phyloP scores from a whole-genome alignment of 1,284 basidiomycete species.

The Xerocomus minutiporus region DNA sequence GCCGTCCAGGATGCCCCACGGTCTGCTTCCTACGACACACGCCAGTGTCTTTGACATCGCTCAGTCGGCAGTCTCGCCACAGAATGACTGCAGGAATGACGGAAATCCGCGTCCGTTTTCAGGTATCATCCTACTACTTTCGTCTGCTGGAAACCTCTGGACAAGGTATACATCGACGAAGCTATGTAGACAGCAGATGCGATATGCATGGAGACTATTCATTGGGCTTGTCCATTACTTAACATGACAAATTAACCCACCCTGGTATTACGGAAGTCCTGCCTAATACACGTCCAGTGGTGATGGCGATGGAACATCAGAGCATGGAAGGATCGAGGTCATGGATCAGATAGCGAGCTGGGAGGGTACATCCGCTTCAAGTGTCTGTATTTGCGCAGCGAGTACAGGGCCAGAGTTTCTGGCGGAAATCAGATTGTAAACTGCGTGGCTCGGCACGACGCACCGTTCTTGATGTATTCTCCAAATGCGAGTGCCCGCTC shows the following conservation, averaged over 20 bases:
- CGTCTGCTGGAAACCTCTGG: too few relatives aligned
- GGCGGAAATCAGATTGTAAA: constrained; percentile 6
- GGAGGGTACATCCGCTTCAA: constrained; percentile 69
- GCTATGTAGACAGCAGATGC: not conserved
- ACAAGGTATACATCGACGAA: not conserved
- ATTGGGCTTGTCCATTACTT: too few relatives aligned
- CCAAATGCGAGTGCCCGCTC: constrained; percentile 75
- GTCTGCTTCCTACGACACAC: too few relatives aligned
- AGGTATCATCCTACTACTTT: not conserved
- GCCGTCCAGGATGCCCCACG: not conserved
- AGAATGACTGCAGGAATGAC: not conserved
- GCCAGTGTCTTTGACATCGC: too few relatives aligned
- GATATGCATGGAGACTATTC: too few relatives aligned
- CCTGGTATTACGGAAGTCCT: too few relatives aligned
- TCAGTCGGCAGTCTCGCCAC: too few relatives aligned
- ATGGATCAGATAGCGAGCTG: constrained; percentile 11
- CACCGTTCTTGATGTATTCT: constrained; percentile 88
- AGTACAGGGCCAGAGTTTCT: constrained; percentile 86
- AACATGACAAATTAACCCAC: too few relatives aligned
- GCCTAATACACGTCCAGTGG: too few relatives aligned
- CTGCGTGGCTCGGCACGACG: constrained; percentile 20
- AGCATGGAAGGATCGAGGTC: too few relatives aligned
- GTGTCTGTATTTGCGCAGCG: constrained; percentile 82
- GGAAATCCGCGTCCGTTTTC: not conserved
- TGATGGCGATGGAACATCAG: too few relatives aligned